These are phyloP conservation scores for Camellia granthamiana DNA, from an alignment of 148 eudicot genomes.

Conservation along the genomic window DNA sequence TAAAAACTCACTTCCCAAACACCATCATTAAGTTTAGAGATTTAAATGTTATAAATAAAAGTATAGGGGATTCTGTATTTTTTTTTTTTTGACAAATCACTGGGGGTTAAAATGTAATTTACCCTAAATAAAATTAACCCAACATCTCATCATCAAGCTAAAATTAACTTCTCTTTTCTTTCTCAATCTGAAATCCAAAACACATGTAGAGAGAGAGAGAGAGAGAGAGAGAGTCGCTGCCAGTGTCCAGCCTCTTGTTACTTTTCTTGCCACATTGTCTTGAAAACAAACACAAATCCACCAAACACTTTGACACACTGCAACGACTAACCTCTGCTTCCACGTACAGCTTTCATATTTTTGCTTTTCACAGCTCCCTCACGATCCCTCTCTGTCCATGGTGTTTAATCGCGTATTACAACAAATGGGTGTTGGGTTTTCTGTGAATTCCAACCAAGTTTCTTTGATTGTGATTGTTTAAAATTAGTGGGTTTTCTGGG, in stretches of 20 bases:
- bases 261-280: slow-evolving; percentile 21
- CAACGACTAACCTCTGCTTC: not conserved
- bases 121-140: not conserved
- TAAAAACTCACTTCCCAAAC: no score
- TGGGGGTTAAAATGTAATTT: no score
- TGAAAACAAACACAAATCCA: slow-evolving; percentile 17
- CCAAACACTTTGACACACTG: slow-evolving; percentile 9
- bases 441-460: slow-evolving; percentile 12
- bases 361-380: slow-evolving; percentile 1
- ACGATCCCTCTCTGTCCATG: slow-evolving; percentile 1
- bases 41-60: no score
- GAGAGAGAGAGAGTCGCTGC: not conserved
- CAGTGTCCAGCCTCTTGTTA: not conserved
- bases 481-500: slow-evolving; percentile 26
- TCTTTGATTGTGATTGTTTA: slow-evolving; percentile 20
- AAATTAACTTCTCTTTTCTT: not conserved
- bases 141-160: not conserved
- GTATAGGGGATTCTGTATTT: no score
- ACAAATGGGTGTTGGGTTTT: slow-evolving; percentile 15
- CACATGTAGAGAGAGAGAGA: slow-evolving; percentile 3
- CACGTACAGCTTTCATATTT: slow-evolving; percentile 18
- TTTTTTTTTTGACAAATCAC: no score
- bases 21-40: no score
- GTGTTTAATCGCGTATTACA: slow-evolving; percentile 1
- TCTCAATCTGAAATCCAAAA: slow-evolving; percentile 6